Base-by-base conservation (phyloP, 202 grass and related monocot genomes). In the Zoysia matrella region DNA sequence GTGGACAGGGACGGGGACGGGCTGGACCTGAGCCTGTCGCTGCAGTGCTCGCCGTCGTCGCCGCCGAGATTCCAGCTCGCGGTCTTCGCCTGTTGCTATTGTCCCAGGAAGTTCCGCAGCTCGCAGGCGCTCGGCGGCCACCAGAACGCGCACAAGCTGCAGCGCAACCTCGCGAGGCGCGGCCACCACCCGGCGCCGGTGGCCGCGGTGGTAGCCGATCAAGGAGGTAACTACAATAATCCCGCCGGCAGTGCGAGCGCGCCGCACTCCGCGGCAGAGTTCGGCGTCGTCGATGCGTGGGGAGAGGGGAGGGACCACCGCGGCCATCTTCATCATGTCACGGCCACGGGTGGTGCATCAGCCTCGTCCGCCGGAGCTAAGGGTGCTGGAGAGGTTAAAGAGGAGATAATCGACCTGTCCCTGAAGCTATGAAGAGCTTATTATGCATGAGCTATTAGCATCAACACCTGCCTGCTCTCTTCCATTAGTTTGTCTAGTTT, bases 81-180 rank as follows among this genome's bases (percentile, higher is more conserved):
- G 48, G 78, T 97, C 8, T 97, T 97, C 84, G 72, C 83, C 76
- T 97, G 94, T 82, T 89, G 87, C 91, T 97, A 97, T 86, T 97
- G 94, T 86, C 80, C 85, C 14, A 91, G 88, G 78, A 97, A 93
- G 86, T 97, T 97, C 83, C 76, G 80, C 55, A 97, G 88, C 80
- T 92, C 90, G 43, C 90, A 92, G 71, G 88, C 90, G 49, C 88
- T 95, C 16, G 93, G 93, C 2, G 93, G 93, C 14, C 93, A 95
- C 79, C 90, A 95, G 80, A 95, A 95, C 66, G 93, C 93, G 11
- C 93, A 95, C 85, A 95, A 90, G 73, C 67, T 84, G 61, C 91
- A 97, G 80, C 90, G 93, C 55, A 88, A 86, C 80, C 88, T 86
- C 10, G 88, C 88, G 6, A 86, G 83, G 84, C 63, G 84, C 15